Conservation (phyloP, 2,329 filamentous ascomycete genomes). For the Nemania bipapillata region DNA sequence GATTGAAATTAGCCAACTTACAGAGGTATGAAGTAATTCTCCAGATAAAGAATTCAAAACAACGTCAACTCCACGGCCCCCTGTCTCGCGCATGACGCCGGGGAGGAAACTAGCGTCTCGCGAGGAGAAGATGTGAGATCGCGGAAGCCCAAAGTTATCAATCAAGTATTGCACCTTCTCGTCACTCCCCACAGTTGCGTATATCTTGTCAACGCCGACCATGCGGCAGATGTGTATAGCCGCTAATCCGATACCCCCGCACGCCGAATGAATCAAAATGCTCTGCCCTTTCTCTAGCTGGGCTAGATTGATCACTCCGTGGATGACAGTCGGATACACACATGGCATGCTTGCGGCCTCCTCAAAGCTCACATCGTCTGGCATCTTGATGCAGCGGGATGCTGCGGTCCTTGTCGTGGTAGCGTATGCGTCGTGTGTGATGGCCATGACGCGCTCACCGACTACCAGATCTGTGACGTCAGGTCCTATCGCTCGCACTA, state of each 20-base stretch:
- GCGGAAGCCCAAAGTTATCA: slow-evolving; percentile 18
- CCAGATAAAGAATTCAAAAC: slow-evolving; percentile 34
- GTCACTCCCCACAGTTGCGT: slow-evolving; percentile 24
- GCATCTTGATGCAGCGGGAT: slow-evolving; percentile 24
- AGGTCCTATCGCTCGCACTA: slow-evolving; percentile 19
- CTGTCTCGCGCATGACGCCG: slow-evolving; percentile 27
- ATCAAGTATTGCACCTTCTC: slow-evolving; percentile 28
- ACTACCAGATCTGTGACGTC: slow-evolving; percentile 10
- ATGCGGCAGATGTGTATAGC: slow-evolving; percentile 27
- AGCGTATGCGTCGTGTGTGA: slow-evolving; percentile 3
- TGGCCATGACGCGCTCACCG: slow-evolving; percentile 32
- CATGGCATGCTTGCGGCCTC: slow-evolving; percentile 34
- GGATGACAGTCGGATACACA: slow-evolving; percentile 33
- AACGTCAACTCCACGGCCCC: slow-evolving; percentile 22
- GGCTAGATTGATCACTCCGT: slow-evolving; percentile 21
- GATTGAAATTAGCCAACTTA: background rate
- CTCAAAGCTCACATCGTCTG: slow-evolving; percentile 31
- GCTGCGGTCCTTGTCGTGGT: background rate
- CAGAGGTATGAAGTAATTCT: slow-evolving; percentile 26
- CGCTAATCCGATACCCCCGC: slow-evolving; percentile 36
- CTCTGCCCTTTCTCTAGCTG: slow-evolving; percentile 22
- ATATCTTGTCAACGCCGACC: slow-evolving; percentile 33
- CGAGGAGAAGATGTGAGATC: slow-evolving; percentile 27
- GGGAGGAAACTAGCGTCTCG: slow-evolving; percentile 16
- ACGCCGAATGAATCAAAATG: slow-evolving; percentile 36